Evolutionary conservation across 495 filamentous ascomycete species (phyloP), one percentile per base, ranked within the genome.

Genomic region (Staphylotrichum longicolle): DNA sequence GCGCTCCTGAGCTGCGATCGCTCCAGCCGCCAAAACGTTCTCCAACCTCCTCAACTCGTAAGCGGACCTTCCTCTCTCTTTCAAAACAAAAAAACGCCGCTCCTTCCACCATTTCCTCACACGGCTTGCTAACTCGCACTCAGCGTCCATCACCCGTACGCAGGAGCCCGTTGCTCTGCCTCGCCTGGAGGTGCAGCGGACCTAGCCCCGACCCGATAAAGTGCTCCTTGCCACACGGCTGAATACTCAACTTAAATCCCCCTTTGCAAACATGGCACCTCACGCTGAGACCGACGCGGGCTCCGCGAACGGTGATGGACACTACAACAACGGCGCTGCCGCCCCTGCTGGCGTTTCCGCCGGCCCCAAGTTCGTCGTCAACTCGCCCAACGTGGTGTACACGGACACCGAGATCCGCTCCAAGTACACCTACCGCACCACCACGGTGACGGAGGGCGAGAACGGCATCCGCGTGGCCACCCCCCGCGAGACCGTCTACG

Each of bases 351-450:
- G 72, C 46, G 48, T 72, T 47, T 60, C 70, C 59, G 66, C 78
- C 68, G 74, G 77, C 63, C 82, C 85, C 69, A 80, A 90, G 68
- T 96, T 97, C 77, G 85, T 80, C 47, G 95, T 98, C 66, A 81
- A 88, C 73, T 97, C 94, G 54, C 91, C 93, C 66, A 94, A 96
- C 69, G 94, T 98, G 66, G 81, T 82, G 60, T 98, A 98, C 81
- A 91, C 91, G 52, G 87, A 91, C 70, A 78, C 83, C 64, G 86
- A 89, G 74, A 97, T 98, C 83, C 88, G 85, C 69, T 93, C 88
- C 82, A 93, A 88, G 80, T 97, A 98, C 81, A 92, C 91, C 57
- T 98, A 98, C 78, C 91, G 92, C 72, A 96, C 93, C 66, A 96
- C 93, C 52, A 84, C 84, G 60, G 86, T 97, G 70, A 85, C 84